Conservation (phyloP, 2,329 filamentous ascomycete species). For the Dothiorella sarmentorum region DNA sequence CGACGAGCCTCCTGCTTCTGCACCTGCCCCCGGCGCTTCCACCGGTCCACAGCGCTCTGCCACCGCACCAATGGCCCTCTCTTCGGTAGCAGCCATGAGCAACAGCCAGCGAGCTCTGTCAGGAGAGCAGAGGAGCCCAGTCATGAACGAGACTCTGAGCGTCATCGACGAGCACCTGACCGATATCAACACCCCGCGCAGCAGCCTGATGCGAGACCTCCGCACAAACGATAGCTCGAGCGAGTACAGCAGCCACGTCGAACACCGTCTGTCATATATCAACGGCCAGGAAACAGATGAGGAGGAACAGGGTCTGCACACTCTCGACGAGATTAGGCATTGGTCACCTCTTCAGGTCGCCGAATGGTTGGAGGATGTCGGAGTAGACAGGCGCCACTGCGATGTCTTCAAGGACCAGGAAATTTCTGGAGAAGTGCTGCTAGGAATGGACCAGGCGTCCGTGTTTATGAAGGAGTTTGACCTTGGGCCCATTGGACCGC, state of each 20-base stretch:
- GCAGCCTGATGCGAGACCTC: slow-evolving; percentile 51
- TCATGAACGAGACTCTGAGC: slow-evolving; percentile 90
- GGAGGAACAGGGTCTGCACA: slow-evolving; percentile 73
- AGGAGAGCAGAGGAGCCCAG: slow-evolving; percentile 59
- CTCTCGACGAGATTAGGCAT: slow-evolving; percentile 66
- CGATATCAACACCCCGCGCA: slow-evolving; percentile 66
- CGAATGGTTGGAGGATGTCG: slow-evolving; percentile 79
- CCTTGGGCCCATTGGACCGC: slow-evolving; percentile 81
- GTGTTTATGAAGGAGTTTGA: slow-evolving; percentile 95
- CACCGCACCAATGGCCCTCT: slow-evolving; percentile 10
- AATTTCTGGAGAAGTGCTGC: slow-evolving; percentile 86
- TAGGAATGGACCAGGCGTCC: slow-evolving; percentile 94
- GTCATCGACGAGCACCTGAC: slow-evolving; percentile 98
- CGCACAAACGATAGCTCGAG: slow-evolving; percentile 67
- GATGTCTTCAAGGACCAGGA: slow-evolving; percentile 95
- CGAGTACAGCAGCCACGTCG: slow-evolving; percentile 77
- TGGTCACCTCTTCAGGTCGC: slow-evolving; percentile 84
- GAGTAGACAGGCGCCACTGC: slow-evolving; percentile 86
- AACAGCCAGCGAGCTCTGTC: slow-evolving; percentile 11
- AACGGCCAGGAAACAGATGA: slow-evolving; percentile 94
- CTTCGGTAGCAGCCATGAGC: neutral
- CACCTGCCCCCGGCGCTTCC: neutral
- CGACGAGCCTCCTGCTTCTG: neutral
- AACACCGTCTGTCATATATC: slow-evolving; percentile 81
- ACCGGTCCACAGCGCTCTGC: slow-evolving; percentile 7